A percentile compares a stretch with the other conserved stretches of the same genome.
phyloP scores from a whole-genome alignment of 1,284 basidiomycete genomes.

The Apiotrichum montevideense region DNA sequence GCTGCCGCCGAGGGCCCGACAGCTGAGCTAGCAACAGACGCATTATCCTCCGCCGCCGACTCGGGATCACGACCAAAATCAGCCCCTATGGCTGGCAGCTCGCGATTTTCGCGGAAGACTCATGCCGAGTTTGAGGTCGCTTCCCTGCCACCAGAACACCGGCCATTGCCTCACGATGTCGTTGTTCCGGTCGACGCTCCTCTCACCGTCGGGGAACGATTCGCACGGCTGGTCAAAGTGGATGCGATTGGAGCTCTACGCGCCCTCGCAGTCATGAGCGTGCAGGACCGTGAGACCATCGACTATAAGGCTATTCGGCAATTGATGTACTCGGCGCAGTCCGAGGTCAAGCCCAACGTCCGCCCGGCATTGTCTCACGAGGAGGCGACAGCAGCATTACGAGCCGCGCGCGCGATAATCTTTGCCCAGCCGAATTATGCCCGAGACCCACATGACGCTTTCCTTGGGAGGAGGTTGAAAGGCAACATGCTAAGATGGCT shows the following conservation, averaged over 20 bases:
- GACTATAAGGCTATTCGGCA: constrained; percentile 8
- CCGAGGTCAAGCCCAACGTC: neutral
- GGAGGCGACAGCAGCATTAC: neutral
- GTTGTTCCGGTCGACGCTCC: neutral
- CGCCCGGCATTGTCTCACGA: neutral
- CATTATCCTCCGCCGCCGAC: neutral
- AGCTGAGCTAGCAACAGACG: neutral
- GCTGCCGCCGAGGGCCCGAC: neutral
- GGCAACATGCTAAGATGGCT: constrained; percentile 9
- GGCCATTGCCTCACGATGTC: neutral
- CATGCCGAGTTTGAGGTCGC: too few species aligned
- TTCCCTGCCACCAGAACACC: neutral
- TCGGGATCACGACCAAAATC: too few species aligned
- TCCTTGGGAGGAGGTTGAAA: constrained; percentile 4
- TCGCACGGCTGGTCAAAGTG: constrained; percentile 6
- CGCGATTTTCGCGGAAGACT: too few species aligned
- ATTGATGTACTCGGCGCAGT: constrained; percentile 6
- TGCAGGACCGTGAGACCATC: constrained; percentile 1
- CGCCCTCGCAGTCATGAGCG: neutral
- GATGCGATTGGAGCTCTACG: constrained; percentile 10
- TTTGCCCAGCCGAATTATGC: constrained; percentile 3
- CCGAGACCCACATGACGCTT: neutral
- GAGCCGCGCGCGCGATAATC: constrained; percentile 4
- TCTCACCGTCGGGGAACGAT: constrained; percentile 10
- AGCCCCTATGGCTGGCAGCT: too few species aligned